Evolutionary conservation across 352 stramenopile species (phyloP), one percentile per base, ranked within the genome.

Genomic region (Stephanocyclus meneghinianus): DNA sequence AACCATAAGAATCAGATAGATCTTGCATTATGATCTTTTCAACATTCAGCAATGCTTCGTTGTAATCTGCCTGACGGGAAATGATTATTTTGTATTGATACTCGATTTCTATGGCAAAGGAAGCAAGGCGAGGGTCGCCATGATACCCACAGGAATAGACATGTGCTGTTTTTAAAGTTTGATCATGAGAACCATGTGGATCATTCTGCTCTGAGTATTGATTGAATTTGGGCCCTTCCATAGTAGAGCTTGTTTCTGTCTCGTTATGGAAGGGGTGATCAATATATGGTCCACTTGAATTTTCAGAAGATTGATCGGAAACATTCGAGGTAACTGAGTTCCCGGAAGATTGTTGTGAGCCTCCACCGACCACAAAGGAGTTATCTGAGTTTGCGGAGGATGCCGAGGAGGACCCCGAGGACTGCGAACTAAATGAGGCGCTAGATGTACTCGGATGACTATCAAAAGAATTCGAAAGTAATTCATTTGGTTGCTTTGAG

Each of bases 21-120:
- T 59, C 50, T 32, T 32, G 50, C 50, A 59, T 59, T 13, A 59
- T 59, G 26, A 9, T 59, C 16, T 59, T 32, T 32, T 59, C 50
- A 32, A 59, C 50, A 30, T 26, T 26, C 7, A 59, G 50, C 50
- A 59, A 59, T 15, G n/a, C 50, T 11, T 59, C 50, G 10, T 5
- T 59, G 15, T 59, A 2, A 30, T 32, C 30, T 11, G 18, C 15
- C 8, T 59, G 18, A 32, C 50, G 50, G 18, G 11, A 10, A 1
- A 59, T 30, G 10, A 59, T 59, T 8, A 59, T 26, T 32, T 59
- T 26, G 50, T 59, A 59, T 30, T 26, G 15, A 59, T 59, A 59
- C 26, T n/a, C 10, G 3, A 59, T 11, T 32, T 59, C 50, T 11
- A 59, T 6, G 26, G 50, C 50, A n/a, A 59, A 32, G 2, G 50